These are phyloP conservation scores for Escovopsis sp. DNA, from an alignment of 2,329 filamentous ascomycete species.

Conservation along the genomic window DNA sequence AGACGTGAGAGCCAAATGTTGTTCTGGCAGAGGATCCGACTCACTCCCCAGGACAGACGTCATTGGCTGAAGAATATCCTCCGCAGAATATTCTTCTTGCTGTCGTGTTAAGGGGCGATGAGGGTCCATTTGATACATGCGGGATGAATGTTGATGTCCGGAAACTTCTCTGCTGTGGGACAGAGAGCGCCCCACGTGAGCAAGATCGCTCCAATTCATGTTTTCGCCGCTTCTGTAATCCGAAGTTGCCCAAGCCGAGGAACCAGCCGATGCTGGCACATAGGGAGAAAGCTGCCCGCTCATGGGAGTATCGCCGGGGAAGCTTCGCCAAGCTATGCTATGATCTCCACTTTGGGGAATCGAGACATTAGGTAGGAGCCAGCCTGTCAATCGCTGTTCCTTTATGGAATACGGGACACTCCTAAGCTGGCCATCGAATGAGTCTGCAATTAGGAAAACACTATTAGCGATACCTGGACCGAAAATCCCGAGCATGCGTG, in stretches of 20 bases:
- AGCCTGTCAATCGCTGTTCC: constrained; percentile 24
- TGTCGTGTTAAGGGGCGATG: constrained; percentile 29
- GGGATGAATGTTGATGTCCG: constrained; percentile 18
- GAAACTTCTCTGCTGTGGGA: constrained; percentile 32
- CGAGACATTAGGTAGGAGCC: constrained; percentile 29
- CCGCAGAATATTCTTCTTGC: constrained; percentile 20
- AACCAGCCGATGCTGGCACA: constrained; percentile 24
- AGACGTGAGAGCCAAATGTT: constrained; percentile 1
- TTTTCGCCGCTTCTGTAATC: constrained; percentile 27
- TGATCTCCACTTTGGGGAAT: constrained; percentile 28
- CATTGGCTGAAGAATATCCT: constrained; percentile 28
- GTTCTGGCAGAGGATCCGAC: constrained; percentile 15
- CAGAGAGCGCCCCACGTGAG: constrained; percentile 29
- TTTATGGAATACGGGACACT: constrained; percentile 24
- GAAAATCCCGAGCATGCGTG: too few relatives aligned
- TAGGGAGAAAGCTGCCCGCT: constrained; percentile 37
- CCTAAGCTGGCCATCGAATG: constrained; percentile 17
- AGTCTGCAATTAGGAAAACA: neutral
- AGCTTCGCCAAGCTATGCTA: constrained; percentile 33
- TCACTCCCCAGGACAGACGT: constrained; percentile 23
- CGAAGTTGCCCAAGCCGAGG: constrained; percentile 27
- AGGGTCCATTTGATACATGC: constrained; percentile 27
- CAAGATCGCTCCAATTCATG: constrained; percentile 29
- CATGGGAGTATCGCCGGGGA: constrained; percentile 35
- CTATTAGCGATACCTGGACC: too few relatives aligned